Base-by-base conservation (phyloP, 2,329 filamentous ascomycete species). In the Ophiostoma sp. region DNA sequence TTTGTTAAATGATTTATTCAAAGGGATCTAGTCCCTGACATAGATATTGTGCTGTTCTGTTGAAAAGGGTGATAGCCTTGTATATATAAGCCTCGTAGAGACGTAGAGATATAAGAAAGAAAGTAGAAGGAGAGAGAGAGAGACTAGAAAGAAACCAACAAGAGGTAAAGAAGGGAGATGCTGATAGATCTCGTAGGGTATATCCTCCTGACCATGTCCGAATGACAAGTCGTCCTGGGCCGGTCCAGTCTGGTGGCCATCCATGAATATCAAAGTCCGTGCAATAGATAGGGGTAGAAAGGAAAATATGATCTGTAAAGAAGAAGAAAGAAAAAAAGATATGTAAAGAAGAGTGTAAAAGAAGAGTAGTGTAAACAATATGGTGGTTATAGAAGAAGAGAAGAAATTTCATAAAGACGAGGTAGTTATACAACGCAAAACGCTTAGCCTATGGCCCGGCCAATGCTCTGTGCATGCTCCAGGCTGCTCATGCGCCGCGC, bases 361-460 rank as follows among this genome's bases (percentile, higher is more conserved):
- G 33, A 39, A 69, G 27, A 54, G n/a, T 31, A 31, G 8, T 27
- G 20, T 33, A 20, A 67, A 41, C 23, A 31, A n/a, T 15, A 8
- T 13, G n/a, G 10, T 20, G 31, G 23, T n/a, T 57, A 13, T 57
- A 48, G 8, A 31, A 48, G 8, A 31, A 44, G 15, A 62, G n/a
- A 62, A 27, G 27, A 62, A 35, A 6, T 23, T 10, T 11, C 33
- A 31, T 10, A 39, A 57, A 15, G 35, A 69, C 7, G 20, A 64
- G 8, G 27, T 3, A 31, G 27, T 31, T 31, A 39, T n/a, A 36
- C 20, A 33, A 39, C 23, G 15, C 33, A 20, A 36, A 31, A 31
- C 13, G 13, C 15, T 41, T 64, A 71, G 36, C 67, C 70, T 65
- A 69, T 67, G 52, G 68, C 67, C 8, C 64, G 67, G 39, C 70